Evolutionary conservation across 2,329 filamentous ascomycete species (phyloP).

Genomic region (Diatrype stigma): DNA sequence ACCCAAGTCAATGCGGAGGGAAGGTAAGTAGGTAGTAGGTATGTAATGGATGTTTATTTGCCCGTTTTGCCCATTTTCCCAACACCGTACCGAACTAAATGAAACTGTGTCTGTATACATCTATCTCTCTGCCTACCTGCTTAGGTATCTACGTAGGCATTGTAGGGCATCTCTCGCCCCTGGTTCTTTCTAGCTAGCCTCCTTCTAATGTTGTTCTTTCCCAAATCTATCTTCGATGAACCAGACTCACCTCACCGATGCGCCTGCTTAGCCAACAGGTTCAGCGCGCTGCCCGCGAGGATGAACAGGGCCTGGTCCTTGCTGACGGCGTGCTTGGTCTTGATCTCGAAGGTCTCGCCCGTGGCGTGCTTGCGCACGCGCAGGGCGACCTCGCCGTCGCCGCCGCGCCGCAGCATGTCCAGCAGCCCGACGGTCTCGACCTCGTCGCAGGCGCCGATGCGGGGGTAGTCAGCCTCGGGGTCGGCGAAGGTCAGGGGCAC

Average conservation of each 20-base stretch:
- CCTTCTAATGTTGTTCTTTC: too few species aligned
- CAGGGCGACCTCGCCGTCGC: constrained; percentile 72
- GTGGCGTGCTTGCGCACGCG: constrained; percentile 55
- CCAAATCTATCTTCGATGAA: too few species aligned
- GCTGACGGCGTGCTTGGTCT: constrained; percentile 83
- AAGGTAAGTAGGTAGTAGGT: too few species aligned
- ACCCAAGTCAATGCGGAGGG: too few species aligned
- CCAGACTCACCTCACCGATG: neutral
- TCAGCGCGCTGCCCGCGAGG: constrained; percentile 88
- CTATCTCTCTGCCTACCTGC: too few species aligned
- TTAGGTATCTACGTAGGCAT: too few species aligned
- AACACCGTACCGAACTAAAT: too few species aligned
- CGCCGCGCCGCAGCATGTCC: constrained; percentile 73
- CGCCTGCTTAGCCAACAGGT: constrained; percentile 67
- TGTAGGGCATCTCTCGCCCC: too few species aligned
- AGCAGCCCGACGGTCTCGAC: constrained; percentile 79
- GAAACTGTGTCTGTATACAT: neutral
- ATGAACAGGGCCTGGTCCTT: constrained; percentile 91
- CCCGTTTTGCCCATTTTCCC: too few species aligned
- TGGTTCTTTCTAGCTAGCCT: too few species aligned
- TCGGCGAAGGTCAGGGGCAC: constrained; percentile 88
- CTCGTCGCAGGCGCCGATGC: constrained; percentile 75
- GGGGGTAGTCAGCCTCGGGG: constrained; percentile 76
- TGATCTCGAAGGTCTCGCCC: constrained; percentile 65
- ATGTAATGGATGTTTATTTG: too few species aligned